Percentiles rank a stretch among this genome's conserved stretches.
Evolutionary conservation across 2,329 filamentous ascomycete species (phyloP).

Genomic region (Furcasterigmium sp.): DNA sequence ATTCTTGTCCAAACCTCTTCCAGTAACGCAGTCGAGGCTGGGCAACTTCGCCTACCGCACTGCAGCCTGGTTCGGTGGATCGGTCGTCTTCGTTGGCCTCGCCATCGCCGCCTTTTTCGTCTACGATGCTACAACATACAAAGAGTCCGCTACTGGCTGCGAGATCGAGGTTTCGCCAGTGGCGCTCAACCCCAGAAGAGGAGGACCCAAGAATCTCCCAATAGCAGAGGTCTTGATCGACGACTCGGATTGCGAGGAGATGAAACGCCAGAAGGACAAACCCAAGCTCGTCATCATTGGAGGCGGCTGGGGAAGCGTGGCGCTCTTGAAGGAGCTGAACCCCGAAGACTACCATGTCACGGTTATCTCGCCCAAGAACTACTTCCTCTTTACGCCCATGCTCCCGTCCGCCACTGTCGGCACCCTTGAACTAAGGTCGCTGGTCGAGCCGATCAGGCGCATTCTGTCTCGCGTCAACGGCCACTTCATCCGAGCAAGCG

Average conservation of each 20-base stretch:
- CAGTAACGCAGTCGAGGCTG: slow-evolving; percentile 37
- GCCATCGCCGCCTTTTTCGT: slow-evolving; percentile 81
- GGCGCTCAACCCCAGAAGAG: slow-evolving; percentile 73
- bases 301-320: slow-evolving; percentile 92
- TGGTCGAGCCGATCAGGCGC: slow-evolving; percentile 87
- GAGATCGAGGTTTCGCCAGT: slow-evolving; percentile 82
- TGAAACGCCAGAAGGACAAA: slow-evolving; percentile 72
- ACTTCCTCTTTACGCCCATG: slow-evolving; percentile 98
- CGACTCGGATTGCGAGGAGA: slow-evolving; percentile 74
- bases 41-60: slow-evolving; percentile 61
- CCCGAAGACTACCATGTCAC: slow-evolving; percentile 94
- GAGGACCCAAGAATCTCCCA: slow-evolving; percentile 91
- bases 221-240: slow-evolving; percentile 85
- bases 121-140: slow-evolving; percentile 91
- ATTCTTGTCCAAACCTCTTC: slow-evolving; percentile 33
- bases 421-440: slow-evolving; percentile 81
- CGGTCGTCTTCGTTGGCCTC: slow-evolving; percentile 63
- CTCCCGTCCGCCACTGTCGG: slow-evolving; percentile 94
- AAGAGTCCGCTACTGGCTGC: slow-evolving; percentile 56
- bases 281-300: slow-evolving; percentile 89
- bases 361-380: slow-evolving; percentile 89
- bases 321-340: slow-evolving; percentile 82
- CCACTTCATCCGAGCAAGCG: slow-evolving; percentile 83
- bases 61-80: slow-evolving; percentile 69
- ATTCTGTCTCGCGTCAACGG: slow-evolving; percentile 75